Evolutionary conservation across 305 asterid genomes (phyloP).

Genomic region (Fraxinus velutina): DNA sequence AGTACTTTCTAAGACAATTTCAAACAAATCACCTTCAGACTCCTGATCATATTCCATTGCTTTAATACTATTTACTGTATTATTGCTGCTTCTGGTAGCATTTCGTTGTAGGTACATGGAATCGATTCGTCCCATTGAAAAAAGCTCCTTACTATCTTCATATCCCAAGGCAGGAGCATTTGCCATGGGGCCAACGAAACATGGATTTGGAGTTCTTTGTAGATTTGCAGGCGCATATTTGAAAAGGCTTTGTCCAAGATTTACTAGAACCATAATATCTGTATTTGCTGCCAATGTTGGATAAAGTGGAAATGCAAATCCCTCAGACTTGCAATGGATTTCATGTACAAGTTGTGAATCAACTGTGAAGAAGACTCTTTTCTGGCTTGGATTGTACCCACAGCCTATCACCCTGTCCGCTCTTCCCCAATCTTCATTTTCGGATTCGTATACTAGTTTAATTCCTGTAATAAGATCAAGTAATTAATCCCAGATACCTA

Average conservation of each 20-base stretch:
- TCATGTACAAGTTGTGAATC: slow-evolving; percentile 61
- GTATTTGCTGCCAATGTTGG: slow-evolving; percentile 61
- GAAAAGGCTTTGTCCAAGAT: slow-evolving; percentile 71
- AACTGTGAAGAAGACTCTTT: slow-evolving; percentile 62
- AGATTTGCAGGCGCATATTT: slow-evolving; percentile 43
- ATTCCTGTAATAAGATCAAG: slow-evolving; percentile 38
- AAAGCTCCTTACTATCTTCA: slow-evolving; percentile 73
- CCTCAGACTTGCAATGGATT: slow-evolving; percentile 60
- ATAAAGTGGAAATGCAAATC: slow-evolving; percentile 54
- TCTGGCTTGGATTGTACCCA: slow-evolving; percentile 59
- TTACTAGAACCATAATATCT: slow-evolving; percentile 41
- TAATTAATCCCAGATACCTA: neutral
- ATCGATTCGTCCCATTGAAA: slow-evolving; percentile 85
- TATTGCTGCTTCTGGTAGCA: slow-evolving; percentile 47
- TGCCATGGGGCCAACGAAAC: slow-evolving; percentile 44
- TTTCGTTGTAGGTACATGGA: slow-evolving; percentile 53
- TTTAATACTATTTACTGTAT: slow-evolving; percentile 44
- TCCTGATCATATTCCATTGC: slow-evolving; percentile 60
- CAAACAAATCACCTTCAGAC: slow-evolving; percentile 79
- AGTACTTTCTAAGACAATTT: slow-evolving; percentile 57
- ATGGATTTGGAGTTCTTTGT: slow-evolving; percentile 63
- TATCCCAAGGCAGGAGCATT: slow-evolving; percentile 43
- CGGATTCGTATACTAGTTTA: slow-evolving; percentile 49
- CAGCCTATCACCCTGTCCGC: slow-evolving; percentile 56
- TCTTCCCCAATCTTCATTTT: slow-evolving; percentile 47